These are phyloP conservation scores for Caryopteris hybrid DNA, from an alignment of 305 asterid species.

Conservation along the genomic window DNA sequence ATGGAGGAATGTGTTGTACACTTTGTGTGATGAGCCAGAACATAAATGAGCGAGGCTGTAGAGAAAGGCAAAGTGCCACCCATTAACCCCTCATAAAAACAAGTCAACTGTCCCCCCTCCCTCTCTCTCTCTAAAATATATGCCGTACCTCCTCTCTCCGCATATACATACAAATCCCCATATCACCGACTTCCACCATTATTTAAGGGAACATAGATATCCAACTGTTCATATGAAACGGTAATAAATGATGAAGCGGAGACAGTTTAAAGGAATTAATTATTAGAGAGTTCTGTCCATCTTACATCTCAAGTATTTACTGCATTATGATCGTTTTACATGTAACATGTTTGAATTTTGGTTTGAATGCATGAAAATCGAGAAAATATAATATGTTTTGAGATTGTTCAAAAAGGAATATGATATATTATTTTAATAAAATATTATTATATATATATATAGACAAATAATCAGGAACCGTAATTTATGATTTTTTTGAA, in stretches of 20 bases:
- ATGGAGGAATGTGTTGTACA: neutral
- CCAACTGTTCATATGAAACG: neutral
- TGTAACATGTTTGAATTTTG: too few species aligned
- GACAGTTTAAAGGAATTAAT: constrained; percentile 14
- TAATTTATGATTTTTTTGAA: too few species aligned
- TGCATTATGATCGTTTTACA: too few species aligned
- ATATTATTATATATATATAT: too few species aligned
- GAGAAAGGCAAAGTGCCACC: neutral
- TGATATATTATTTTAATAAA: too few species aligned
- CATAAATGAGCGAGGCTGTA: neutral
- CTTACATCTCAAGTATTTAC: neutral
- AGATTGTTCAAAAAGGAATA: too few species aligned
- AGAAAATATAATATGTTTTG: too few species aligned
- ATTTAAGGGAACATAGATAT: neutral
- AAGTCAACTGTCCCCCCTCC: constrained; percentile 28
- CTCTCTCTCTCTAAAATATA: neutral
- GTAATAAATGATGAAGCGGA: constrained; percentile 15
- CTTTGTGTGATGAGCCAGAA: neutral
- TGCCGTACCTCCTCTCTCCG: constrained; percentile 7
- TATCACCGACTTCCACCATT: neutral
- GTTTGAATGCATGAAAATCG: too few species aligned
- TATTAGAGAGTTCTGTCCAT: neutral
- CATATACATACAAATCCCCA: constrained; percentile 1
- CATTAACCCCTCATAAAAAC: constrained; percentile 1
- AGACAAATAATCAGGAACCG: too few species aligned